Conservation (phyloP, 352 stramenopile species). For the Phytophthora megakarya region DNA sequence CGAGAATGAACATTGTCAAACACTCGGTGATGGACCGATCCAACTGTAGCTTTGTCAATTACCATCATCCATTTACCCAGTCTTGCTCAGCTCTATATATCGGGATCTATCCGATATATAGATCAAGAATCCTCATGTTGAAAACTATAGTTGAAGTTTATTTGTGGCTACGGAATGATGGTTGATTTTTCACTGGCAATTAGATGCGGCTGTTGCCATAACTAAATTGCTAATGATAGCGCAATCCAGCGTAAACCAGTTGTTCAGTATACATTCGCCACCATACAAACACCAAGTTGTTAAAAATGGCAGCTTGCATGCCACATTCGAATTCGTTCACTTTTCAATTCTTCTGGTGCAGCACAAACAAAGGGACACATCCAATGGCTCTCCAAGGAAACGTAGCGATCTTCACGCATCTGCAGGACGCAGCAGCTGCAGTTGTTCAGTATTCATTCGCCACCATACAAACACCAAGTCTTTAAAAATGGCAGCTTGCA, state of each 20-base stretch:
- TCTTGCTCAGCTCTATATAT: too few species aligned
- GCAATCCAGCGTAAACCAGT: conserved; percentile 5
- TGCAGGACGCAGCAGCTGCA: conserved; percentile 39
- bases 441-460: too few species aligned
- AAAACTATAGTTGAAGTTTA: conserved; percentile 4
- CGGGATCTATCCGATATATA: too few species aligned
- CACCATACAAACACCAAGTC: too few species aligned
- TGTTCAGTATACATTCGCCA: background rate
- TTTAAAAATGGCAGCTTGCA: background rate
- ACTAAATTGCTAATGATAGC: conserved; percentile 13
- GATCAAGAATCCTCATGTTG: too few species aligned
- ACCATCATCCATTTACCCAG: background rate
- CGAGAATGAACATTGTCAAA: background rate
- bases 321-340: conserved; percentile 25
- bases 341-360: conserved; percentile 34
- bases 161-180: conserved; percentile 18
- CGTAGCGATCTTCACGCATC: conserved; percentile 61
- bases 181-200: conserved; percentile 9
- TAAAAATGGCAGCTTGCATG: background rate
- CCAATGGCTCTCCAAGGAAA: conserved; percentile 53
- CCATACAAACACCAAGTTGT: conserved; percentile 6
- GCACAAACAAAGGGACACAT: conserved; percentile 7
- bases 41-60: conserved; percentile 4
- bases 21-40: background rate
- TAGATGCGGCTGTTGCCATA: background rate